These are phyloP conservation scores for Globisporangium takayamanum DNA, from an alignment of 352 stramenopile species.

Conservation along the genomic window DNA sequence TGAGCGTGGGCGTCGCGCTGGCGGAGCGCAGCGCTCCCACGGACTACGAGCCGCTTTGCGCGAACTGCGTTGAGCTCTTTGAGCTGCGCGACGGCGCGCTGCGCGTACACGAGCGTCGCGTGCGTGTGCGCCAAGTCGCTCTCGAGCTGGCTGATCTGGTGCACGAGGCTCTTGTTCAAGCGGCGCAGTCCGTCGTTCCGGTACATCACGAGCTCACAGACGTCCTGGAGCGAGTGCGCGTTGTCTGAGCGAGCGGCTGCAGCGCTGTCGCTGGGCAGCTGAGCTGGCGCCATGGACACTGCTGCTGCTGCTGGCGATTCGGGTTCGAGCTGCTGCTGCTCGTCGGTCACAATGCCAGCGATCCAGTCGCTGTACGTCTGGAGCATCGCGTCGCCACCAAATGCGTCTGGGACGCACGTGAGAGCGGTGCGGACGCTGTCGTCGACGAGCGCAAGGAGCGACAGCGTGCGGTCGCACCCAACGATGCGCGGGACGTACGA, in stretches of 20 bases:
- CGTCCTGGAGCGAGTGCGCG: background rate
- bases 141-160: slow-evolving; percentile 13
- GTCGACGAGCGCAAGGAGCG: slow-evolving; percentile 1
- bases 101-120: slow-evolving; percentile 7
- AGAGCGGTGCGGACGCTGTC: slow-evolving; percentile 1
- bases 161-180: slow-evolving; percentile 11
- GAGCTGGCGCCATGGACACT: background rate
- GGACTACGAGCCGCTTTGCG: background rate
- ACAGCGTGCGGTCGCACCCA: background rate
- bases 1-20: slow-evolving; percentile 1
- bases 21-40: background rate
- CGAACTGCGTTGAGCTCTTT: slow-evolving; percentile 11
- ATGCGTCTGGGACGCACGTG: slow-evolving; percentile 1
- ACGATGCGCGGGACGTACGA: background rate
- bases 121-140: slow-evolving; percentile 2
- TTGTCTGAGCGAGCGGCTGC: background rate
- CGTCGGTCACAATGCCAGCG: background rate
- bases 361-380: slow-evolving; percentile 14
- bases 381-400: slow-evolving; percentile 9
- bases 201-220: slow-evolving; percentile 10
- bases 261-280: background rate
- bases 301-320: background rate
- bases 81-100: slow-evolving; percentile 5
- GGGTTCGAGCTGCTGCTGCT: background rate
- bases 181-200: slow-evolving; percentile 7